Evolutionary conservation across 2,329 filamentous ascomycete species (phyloP).

Genomic region (Fusarium secorum): DNA sequence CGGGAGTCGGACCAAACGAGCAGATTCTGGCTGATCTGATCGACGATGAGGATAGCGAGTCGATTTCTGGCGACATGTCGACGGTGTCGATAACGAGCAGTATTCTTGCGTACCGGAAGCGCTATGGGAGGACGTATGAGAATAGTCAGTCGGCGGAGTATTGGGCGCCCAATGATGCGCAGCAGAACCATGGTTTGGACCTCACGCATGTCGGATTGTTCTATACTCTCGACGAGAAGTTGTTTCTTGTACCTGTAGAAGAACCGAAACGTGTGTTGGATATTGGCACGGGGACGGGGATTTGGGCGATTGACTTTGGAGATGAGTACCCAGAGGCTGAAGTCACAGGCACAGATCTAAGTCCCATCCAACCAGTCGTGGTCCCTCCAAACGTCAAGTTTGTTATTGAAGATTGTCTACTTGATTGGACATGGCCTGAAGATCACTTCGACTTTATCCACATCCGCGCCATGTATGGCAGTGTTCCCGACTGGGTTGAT

Average conservation of each 20-base stretch:
- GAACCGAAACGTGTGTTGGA: conserved; percentile 50
- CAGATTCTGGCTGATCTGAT: background rate
- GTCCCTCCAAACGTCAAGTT: conserved; percentile 45
- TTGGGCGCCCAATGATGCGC: conserved; percentile 42
- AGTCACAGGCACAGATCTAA: conserved; percentile 48
- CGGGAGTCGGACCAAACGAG: background rate
- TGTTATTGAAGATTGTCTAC: conserved; percentile 47
- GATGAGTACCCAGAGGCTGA: conserved; percentile 42
- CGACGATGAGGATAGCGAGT: conserved; percentile 1
- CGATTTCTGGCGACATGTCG: background rate
- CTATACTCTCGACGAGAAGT: conserved; percentile 34
- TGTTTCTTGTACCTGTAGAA: conserved; percentile 39
- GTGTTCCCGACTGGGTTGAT: conserved; percentile 63
- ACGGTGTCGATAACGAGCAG: conserved; percentile 27
- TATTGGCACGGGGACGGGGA: conserved; percentile 65
- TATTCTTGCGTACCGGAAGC: conserved; percentile 26
- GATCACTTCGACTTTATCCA: conserved; percentile 67
- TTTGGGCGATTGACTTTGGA: conserved; percentile 57
- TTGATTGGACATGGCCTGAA: conserved; percentile 54
- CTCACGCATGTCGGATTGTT: conserved; percentile 39
- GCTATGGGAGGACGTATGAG: conserved; percentile 31
- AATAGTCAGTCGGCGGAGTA: conserved; percentile 29
- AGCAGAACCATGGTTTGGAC: conserved; percentile 41
- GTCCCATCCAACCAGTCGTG: conserved; percentile 47
- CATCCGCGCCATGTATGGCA: conserved; percentile 63